Evolutionary conservation across 257 asterid genomes (phyloP), one percentile per base, ranked within the genome.

Genomic region (Capsicum rhomboideum): DNA sequence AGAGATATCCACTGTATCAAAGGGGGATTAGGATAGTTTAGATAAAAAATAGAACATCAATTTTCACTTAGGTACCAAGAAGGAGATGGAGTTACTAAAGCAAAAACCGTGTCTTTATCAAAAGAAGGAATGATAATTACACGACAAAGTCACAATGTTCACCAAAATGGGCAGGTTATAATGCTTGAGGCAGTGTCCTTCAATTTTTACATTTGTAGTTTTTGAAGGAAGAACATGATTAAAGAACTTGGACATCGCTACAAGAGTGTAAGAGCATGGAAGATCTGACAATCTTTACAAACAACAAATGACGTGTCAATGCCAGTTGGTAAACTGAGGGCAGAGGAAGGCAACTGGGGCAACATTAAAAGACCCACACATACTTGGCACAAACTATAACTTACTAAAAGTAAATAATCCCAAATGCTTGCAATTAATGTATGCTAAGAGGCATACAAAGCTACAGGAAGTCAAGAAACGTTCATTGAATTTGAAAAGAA

Each of bases 141-240:
- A 66, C 54, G 68, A 16, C 74, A 54, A 49, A 58, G 23, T 46
- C 56, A 46, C 79, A 37, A 80, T 53, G 28, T 55, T n/a, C 85
- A 79, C 85, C 85, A 83, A 56, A 59, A 83, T 56, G 44, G 89
- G 58, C 89, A 83, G 86, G 64, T 87, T 49, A 83, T 84, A 88
- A 79, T 87, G 83, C 84, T 78, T 59, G 77, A 81, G 61, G 82
- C 85, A 9, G 49, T 83, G 86, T 87, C 71, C 75, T 85, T 81
- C 86, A 87, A 85, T 79, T 84, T 68, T 83, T 86, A 75, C 74
- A 67, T 71, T 75, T 85, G 78, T 88, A 85, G 78, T 79, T 80
- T 28, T 81, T 83, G 77, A 86, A 79, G 37, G 87, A 78, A 81
- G 83, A 78, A 72, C 61, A 67, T 29, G 63, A 71, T 20, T 64